Conservation (phyloP, 73 alveolate genomes). For the Tetrahymena elliotti region DNA sequence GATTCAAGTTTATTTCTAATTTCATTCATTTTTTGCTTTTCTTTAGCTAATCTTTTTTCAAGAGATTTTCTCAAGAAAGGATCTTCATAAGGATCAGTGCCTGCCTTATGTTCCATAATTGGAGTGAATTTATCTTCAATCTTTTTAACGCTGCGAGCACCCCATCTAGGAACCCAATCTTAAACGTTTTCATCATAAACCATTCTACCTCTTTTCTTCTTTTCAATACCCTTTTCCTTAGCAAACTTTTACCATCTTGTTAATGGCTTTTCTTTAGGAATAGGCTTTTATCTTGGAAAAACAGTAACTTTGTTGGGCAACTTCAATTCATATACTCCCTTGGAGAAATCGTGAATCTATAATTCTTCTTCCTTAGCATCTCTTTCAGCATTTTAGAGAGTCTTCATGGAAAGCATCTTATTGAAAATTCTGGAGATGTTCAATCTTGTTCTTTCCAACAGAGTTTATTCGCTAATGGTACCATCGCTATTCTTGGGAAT, state of each 20-base stretch:
- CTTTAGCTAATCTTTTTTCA: not conserved
- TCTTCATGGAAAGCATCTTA: not conserved
- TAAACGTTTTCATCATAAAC: slow-evolving; percentile 67
- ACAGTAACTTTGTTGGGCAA: not conserved
- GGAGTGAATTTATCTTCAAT: slow-evolving; percentile 63
- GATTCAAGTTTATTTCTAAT: not conserved
- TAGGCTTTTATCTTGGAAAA: slow-evolving; percentile 76
- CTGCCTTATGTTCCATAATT: slow-evolving; percentile 71
- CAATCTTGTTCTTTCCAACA: not conserved
- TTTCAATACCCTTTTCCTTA: slow-evolving; percentile 64
- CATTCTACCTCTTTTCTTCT: slow-evolving; percentile 74
- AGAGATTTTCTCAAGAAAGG: slow-evolving; percentile 21
- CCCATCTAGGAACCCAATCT: slow-evolving; percentile 90
- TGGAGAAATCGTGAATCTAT: not conserved
- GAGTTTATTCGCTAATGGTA: not conserved
- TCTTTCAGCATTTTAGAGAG: not conserved
- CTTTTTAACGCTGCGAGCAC: slow-evolving; percentile 62
- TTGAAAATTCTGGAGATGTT: not conserved
- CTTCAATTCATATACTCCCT: not conserved
- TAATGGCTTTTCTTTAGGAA: slow-evolving; percentile 77
- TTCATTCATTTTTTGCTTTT: slow-evolving; percentile 9
- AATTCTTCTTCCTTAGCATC: not conserved
- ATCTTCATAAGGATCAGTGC: slow-evolving; percentile 13
- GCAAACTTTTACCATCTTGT: slow-evolving; percentile 93
- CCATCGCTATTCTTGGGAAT: not conserved